Conservation (phyloP, 768 basidiomycete genomes). For the Arthromyces matolae region DNA sequence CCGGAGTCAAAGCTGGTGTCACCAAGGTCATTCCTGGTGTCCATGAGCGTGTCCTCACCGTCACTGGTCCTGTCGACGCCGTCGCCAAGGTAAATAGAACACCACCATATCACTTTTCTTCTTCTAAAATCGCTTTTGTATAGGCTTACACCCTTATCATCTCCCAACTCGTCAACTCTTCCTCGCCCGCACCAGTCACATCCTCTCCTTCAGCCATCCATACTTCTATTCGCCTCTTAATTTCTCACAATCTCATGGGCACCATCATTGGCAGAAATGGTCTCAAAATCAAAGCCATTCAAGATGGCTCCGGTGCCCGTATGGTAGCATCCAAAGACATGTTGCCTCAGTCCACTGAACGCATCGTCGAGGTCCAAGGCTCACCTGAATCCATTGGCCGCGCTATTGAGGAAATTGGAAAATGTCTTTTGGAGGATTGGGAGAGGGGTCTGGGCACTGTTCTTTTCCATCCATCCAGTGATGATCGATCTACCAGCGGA, state of each 20-base stretch:
- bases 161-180: slow-evolving; percentile 81
- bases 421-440: slow-evolving; percentile 95
- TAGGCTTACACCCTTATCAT: slow-evolving; percentile 96
- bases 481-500: slow-evolving; percentile 53
- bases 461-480: slow-evolving; percentile 90
- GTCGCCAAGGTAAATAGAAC: slow-evolving; percentile 73
- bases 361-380: slow-evolving; percentile 97
- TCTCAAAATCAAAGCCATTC: slow-evolving; percentile 98
- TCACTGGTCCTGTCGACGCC: slow-evolving; percentile 87
- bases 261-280: slow-evolving; percentile 96
- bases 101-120: slow-evolving; percentile 4
- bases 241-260: slow-evolving; percentile 99
- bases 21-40: slow-evolving; percentile 98
- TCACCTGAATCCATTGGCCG: slow-evolving; percentile 87
- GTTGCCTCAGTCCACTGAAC: slow-evolving; percentile 98
- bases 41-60: slow-evolving; percentile 94
- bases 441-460: slow-evolving; percentile 93
- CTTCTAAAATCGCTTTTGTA: slow-evolving; percentile 9
- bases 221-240: slow-evolving; percentile 93
- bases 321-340: slow-evolving; percentile 99
- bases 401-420: slow-evolving; percentile 94
- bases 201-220: slow-evolving; percentile 69
- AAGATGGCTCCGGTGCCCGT: slow-evolving; percentile 91
- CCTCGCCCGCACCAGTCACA: slow-evolving; percentile 66
- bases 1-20: slow-evolving; percentile 97